Evolutionary conservation across 2,329 filamentous ascomycete species (phyloP).

Genomic region (Ophiosphaerella korrae): DNA sequence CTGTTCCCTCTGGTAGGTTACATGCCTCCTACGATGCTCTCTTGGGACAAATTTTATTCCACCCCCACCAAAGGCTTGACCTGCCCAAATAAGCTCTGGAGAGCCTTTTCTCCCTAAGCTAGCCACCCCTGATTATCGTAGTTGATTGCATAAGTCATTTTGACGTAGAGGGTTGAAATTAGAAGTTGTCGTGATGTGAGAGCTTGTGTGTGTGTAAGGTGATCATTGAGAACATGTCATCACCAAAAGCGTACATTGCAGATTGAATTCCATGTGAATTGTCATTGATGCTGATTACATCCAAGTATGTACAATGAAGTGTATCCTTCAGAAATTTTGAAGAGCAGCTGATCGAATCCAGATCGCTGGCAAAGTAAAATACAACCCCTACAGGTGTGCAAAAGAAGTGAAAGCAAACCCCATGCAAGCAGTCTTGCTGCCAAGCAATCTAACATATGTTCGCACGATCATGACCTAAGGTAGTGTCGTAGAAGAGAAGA

Average conservation of each 20-base stretch:
- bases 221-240: too few species aligned
- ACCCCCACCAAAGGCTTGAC: too few species aligned
- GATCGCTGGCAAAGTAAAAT: background rate
- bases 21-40: too few species aligned
- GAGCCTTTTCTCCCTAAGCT: too few species aligned
- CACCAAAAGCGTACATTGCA: background rate
- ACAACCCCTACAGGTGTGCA: slow-evolving; percentile 1
- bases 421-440: slow-evolving; percentile 1
- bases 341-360: slow-evolving; percentile 3
- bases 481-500: background rate
- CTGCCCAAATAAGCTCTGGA: too few species aligned
- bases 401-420: background rate
- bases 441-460: slow-evolving; percentile 1
- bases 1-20: too few species aligned
- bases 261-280: slow-evolving; percentile 1
- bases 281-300: slow-evolving; percentile 2
- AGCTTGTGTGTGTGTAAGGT: too few species aligned
- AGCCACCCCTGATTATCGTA: too few species aligned
- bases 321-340: background rate
- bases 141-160: too few species aligned
- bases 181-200: too few species aligned
- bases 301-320: slow-evolving; percentile 5
- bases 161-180: too few species aligned
- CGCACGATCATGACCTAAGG: slow-evolving; percentile 3
- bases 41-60: too few species aligned